Conservation (phyloP, 805 yeast genomes). For the Schwanniomyces yamadae region DNA sequence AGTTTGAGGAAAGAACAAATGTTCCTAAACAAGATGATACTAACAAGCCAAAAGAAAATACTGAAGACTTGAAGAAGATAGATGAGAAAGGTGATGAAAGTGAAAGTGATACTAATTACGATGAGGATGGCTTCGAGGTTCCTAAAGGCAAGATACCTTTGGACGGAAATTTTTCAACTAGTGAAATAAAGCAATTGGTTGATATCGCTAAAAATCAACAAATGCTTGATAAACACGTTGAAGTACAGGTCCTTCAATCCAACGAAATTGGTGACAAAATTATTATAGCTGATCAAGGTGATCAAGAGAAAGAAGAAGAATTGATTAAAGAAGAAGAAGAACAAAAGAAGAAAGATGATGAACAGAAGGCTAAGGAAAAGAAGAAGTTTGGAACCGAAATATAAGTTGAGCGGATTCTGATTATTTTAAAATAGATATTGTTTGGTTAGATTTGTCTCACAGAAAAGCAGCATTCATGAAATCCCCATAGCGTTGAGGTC, state of each 20-base stretch:
- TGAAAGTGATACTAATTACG: conserved; percentile 14
- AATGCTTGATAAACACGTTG: conserved; percentile 22
- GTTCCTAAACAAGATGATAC: not conserved
- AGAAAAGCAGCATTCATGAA: no score
- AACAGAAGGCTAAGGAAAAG: not conserved
- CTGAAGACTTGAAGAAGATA: conserved; percentile 3
- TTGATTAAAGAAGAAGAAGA: no score
- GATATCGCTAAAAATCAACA: conserved; percentile 32
- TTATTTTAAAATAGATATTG: no score
- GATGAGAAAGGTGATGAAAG: conserved; percentile 2
- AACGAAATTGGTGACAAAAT: conserved; percentile 32
- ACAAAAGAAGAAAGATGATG: no score
- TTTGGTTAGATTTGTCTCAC: no score
- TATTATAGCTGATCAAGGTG: conserved; percentile 19
- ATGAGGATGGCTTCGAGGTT: conserved; percentile 35
- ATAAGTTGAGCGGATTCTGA: no score
- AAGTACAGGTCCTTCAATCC: conserved; percentile 22
- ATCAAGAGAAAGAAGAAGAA: conserved; percentile 6
- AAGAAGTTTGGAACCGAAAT: no score
- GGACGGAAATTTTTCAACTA: conserved; percentile 40
- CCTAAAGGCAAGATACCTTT: conserved; percentile 40
- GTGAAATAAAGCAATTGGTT: conserved; percentile 30
- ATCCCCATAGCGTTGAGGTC: no score
- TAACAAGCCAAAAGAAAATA: conserved; percentile 1
- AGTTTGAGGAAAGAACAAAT: not conserved